These are phyloP conservation scores for Elongisporangium prolatum DNA, from an alignment of 352 stramenopile species.

Conservation along the genomic window DNA sequence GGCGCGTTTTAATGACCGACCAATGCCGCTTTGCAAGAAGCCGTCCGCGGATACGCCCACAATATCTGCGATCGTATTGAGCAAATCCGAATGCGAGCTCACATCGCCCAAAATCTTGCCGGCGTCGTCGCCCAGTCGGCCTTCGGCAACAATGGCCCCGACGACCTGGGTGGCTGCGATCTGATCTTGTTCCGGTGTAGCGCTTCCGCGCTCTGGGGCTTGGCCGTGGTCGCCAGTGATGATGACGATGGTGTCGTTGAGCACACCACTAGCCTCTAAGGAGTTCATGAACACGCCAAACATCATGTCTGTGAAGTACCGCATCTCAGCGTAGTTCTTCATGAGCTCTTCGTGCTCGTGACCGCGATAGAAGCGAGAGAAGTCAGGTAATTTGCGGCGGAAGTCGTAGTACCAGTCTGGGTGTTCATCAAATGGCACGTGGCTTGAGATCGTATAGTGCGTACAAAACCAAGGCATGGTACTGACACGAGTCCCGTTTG, in stretches of 20 bases:
- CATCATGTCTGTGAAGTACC: constrained; percentile 56
- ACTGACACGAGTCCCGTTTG: constrained; percentile 4
- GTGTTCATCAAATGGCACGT: constrained; percentile 54
- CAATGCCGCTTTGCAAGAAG: constrained; percentile 51
- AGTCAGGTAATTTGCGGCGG: constrained; percentile 21
- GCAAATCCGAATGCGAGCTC: constrained; percentile 43
- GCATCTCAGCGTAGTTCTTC: constrained; percentile 58
- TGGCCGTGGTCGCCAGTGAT: constrained; percentile 65
- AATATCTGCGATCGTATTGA: constrained; percentile 72
- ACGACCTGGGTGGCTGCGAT: constrained; percentile 38
- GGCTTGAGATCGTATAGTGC: constrained; percentile 76
- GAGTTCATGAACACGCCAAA: constrained; percentile 57
- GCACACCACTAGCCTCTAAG: constrained; percentile 40
- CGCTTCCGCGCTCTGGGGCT: constrained; percentile 35
- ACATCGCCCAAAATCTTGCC: constrained; percentile 39
- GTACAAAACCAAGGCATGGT: constrained; percentile 42
- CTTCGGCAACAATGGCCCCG: constrained; percentile 51
- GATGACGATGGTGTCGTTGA: constrained; percentile 65
- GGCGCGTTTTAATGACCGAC: constrained; percentile 52
- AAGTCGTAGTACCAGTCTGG: constrained; percentile 59
- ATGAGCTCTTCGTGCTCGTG: constrained; percentile 38
- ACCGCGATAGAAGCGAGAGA: constrained; percentile 39
- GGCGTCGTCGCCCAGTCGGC: constrained; percentile 23
- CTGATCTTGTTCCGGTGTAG: constrained; percentile 45
- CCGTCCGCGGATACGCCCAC: constrained; percentile 39